Evolutionary conservation across 352 stramenopile species (phyloP), one percentile per base, ranked within the genome.

Genomic region (Paralagenidium karlingii): DNA sequence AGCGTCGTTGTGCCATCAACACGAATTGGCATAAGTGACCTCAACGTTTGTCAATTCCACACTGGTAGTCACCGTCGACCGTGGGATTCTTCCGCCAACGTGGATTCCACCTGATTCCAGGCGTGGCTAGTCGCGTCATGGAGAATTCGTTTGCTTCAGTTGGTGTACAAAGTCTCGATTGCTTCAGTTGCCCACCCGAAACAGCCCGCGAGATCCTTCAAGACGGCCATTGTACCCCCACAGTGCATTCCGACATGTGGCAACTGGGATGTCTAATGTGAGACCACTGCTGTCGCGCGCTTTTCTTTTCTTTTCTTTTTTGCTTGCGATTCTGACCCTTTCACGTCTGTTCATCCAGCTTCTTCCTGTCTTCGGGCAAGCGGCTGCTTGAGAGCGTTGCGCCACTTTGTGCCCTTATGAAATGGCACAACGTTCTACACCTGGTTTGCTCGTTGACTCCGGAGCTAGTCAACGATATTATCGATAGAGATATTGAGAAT

Each of bases 201-300:
- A 68, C 68, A 5, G 67, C 64, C 8, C 58, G 47, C 20, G 55
- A 39, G 27, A 74, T 82, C 32, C 45, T 82, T 7, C 37, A 16
- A 2, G 57, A 58, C 15, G 59, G 68, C 3, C 29, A 41, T 9
- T 81, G 79, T 25, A 31, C 47, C 3, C 64, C 68, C 5, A 83
- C 64, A 0, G 39, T 48, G 15, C 51, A 51, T 3, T 75, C 64
- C 5, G 73, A 86, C 50, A 62, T 83, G 24, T 86, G 73, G 73
- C 73, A 86, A 27, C 78, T 86, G 22, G 73, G 73, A 4, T 86
- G 73, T 31, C 49, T 79, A 32, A 55, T 82, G 73, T 86, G 67
- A 25, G 64, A 54, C 19, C 22, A n/a, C n/a, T n/a, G 10, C 5
- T 26, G 22, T 21, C 36, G n/a, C 30, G 38, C 10, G 19, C 29